Conservation (phyloP, 164 flowering plant genomes). For the Paratinospora sagittata region DNA sequence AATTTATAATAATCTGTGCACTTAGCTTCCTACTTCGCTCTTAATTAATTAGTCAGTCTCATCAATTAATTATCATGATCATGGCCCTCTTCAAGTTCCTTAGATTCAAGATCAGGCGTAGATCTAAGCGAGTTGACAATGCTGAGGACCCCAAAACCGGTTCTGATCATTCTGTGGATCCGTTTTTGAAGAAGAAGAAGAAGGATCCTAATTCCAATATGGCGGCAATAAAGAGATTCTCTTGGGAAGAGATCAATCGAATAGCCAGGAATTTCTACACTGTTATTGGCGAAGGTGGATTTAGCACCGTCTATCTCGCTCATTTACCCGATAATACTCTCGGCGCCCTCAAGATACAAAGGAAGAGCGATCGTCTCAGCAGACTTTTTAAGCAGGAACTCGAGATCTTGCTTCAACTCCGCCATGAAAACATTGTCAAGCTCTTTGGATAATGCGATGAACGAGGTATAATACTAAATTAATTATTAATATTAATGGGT, state of each 20-base stretch:
- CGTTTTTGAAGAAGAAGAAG: not conserved
- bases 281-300: conserved; percentile 70
- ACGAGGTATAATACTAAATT: conserved; percentile 40
- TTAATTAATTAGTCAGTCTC: no score
- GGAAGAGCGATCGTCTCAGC: conserved; percentile 45
- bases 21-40: no score
- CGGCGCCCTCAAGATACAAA: conserved; percentile 55
- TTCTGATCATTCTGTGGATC: not conserved
- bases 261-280: conserved; percentile 36
- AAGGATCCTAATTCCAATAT: not conserved
- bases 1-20: no score
- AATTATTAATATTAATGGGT: no score
- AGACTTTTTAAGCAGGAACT: conserved; percentile 55
- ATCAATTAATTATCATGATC: not conserved
- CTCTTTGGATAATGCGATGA: conserved; percentile 63
- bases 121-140: conserved; percentile 16
- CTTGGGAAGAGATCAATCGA: conserved; percentile 50
- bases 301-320: conserved; percentile 61
- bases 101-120: conserved; percentile 15
- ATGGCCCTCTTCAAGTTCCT: conserved; percentile 25
- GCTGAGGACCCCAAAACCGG: not conserved
- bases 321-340: conserved; percentile 24
- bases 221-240: conserved; percentile 25
- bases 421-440: conserved; percentile 55
- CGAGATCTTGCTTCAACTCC: conserved; percentile 38